Evolutionary conservation across 306 rosid genomes (phyloP).

Genomic region (Hippophae tibetana): DNA sequence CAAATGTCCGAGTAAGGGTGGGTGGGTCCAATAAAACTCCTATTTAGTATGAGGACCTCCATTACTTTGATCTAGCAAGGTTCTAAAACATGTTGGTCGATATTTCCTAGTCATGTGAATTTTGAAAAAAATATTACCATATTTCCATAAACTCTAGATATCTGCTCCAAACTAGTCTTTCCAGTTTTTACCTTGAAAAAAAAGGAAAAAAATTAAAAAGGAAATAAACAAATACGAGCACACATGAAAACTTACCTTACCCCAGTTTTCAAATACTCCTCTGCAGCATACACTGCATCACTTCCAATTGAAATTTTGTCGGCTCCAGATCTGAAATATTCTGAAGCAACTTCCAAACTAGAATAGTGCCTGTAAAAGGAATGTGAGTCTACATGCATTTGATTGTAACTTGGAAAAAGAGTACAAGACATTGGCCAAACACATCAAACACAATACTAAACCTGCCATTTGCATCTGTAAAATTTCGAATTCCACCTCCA

Average conservation of each 20-base stretch:
- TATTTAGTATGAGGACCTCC: too few relatives aligned
- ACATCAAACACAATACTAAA: constrained; percentile 20
- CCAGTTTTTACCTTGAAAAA: constrained; percentile 67
- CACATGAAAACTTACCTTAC: constrained; percentile 37
- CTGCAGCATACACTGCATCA: constrained; percentile 95
- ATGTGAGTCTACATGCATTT: not conserved
- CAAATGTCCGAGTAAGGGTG: too few relatives aligned
- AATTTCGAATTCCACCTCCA: constrained; percentile 97
- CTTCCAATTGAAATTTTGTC: constrained; percentile 97
- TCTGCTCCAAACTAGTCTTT: constrained; percentile 91
- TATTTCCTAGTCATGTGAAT: too few relatives aligned
- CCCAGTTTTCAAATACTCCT: constrained; percentile 74
- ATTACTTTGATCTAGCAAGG: too few relatives aligned
- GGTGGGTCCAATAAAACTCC: too few relatives aligned
- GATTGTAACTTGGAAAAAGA: not conserved
- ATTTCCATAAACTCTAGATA: constrained; percentile 89
- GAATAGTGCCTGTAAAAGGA: constrained; percentile 60
- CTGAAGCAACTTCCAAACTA: constrained; percentile 97
- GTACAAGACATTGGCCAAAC: not conserved
- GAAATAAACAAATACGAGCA: constrained; percentile 6
- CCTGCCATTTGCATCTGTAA: constrained; percentile 87
- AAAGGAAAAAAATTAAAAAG: constrained; percentile 18
- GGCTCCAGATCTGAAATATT: constrained; percentile 96
- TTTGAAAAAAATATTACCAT: constrained; percentile 37
- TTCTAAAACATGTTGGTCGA: too few relatives aligned